A percentile compares a stretch with the other conserved stretches of the same genome.
phyloP scores from a whole-genome alignment of 768 basidiomycete species.

The Pisolithus tinctorius region DNA sequence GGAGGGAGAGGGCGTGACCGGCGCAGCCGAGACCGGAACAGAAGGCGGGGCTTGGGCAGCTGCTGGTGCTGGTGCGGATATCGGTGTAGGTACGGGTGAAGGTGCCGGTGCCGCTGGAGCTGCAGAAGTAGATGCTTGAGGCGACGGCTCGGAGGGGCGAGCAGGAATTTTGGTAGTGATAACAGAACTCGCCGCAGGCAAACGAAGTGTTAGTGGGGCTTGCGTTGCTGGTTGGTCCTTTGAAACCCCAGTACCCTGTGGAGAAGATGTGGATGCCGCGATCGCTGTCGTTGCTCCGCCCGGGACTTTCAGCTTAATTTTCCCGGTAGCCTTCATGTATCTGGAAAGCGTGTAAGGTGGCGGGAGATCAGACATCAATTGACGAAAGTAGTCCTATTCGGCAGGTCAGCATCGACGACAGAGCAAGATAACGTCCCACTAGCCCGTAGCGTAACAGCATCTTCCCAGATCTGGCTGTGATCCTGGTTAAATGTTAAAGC shows the following conservation, averaged over 20 bases:
- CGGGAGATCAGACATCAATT: conserved; percentile 74
- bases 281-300: conserved; percentile 19
- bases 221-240: conserved; percentile 13
- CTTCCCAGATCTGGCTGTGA: conserved; percentile 76
- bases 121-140: conserved; percentile 11
- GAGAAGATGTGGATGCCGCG: conserved; percentile 4
- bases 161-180: conserved; percentile 14
- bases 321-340: conserved; percentile 51
- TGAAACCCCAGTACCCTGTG: conserved; percentile 8
- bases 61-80: conserved; percentile 13
- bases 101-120: conserved; percentile 4
- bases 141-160: conserved; percentile 15
- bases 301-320: conserved; percentile 70
- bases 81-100: conserved; percentile 11
- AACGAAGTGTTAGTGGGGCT: conserved; percentile 15
- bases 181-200: conserved; percentile 15
- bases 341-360: conserved; percentile 55
- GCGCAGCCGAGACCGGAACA: conserved; percentile 1
- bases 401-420: conserved; percentile 7
- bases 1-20: conserved; percentile 14
- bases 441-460: conserved; percentile 63
- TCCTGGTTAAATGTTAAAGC: conserved; percentile 87
- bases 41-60: conserved; percentile 16
- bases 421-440: conserved; percentile 12
- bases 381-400: conserved; percentile 61